Base-by-base conservation (phyloP, 768 basidiomycete genomes). In the Naganishia onofrii region DNA sequence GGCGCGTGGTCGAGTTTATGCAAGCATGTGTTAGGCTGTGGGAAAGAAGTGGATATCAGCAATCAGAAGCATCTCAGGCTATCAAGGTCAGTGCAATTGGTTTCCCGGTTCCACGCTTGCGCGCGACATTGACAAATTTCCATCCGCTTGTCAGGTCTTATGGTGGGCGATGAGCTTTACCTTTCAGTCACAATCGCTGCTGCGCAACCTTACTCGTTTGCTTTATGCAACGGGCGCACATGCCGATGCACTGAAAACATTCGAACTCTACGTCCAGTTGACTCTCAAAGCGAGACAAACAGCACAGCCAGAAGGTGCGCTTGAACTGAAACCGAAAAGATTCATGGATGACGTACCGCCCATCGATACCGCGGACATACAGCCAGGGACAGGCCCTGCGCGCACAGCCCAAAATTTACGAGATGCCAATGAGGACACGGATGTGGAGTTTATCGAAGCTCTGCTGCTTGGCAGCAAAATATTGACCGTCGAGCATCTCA, bases 111-210 rank as follows among this genome's bases (percentile, higher is more conserved):
- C 12, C 10, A 28, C 23, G 26, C 29, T 7, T 15, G 15, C 7
- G 7, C 10, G 5, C 12, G 23, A 76, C 29, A 67, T 51, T 44
- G 42, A 42, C 28, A 12, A 17, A 55, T 34, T 7, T 34, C 17
- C 15, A 54, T 29, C 57, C 2, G n/a, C 60, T 36, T 10, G 66
- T 38, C 78, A 91, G 90, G 86, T 92, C 26, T 85, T 97, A 1
- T 95, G 92, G 90, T 93, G 92, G 92, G 90, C 92, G 0, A 93
- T 92, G 10, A 88, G 89, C 26, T 85, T 93, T 26, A 98, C 95
- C 0, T 96, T 97, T 84, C 93, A 96, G 77, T 94, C 91, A 0
- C 89, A 89, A 70, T 86, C 88, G 10, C 83, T 97, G 9, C 86
- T 91, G 67, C 88, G 94, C 0, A 91, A 96, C 79, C 88, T 97